Conservation (phyloP, 2,329 filamentous ascomycete species). For the Colletotrichum nymphaeae region DNA sequence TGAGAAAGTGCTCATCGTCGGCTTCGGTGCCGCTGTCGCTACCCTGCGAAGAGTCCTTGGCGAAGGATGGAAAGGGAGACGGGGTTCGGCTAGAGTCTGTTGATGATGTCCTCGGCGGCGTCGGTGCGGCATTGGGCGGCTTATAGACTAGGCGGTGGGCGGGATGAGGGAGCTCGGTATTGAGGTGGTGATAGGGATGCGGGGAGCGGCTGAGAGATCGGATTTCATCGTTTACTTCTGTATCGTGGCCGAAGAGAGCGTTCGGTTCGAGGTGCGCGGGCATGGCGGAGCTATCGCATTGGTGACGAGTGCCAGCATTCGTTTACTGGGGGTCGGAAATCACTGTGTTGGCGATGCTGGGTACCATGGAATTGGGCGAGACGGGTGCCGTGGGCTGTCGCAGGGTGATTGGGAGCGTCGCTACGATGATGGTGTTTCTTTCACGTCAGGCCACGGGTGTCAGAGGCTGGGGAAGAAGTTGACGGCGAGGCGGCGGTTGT, state of each 20-base stretch:
- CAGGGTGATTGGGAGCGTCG: not conserved
- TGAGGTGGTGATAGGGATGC: conserved; percentile 74
- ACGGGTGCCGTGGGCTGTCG: not conserved
- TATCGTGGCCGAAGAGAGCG: conserved; percentile 45
- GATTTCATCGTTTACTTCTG: conserved; percentile 52
- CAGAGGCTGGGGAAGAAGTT: conserved; percentile 4
- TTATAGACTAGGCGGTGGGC: conserved; percentile 50
- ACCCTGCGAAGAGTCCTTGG: conserved; percentile 67
- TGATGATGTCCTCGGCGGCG: conserved; percentile 32
- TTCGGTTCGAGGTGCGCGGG: conserved; percentile 55
- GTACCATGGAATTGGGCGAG: conserved; percentile 16
- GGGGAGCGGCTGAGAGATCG: conserved; percentile 70
- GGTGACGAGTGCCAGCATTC: conserved; percentile 24
- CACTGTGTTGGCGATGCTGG: not conserved
- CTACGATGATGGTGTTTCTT: conserved; percentile 24
- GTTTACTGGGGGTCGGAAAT: not conserved
- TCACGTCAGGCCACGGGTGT: conserved; percentile 24
- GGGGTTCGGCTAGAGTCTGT: conserved; percentile 39
- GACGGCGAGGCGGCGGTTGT: conserved; percentile 17
- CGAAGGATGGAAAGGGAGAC: conserved; percentile 45
- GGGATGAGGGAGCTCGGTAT: conserved; percentile 64
- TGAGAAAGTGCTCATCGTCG: conserved; percentile 91
- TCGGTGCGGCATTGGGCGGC: conserved; percentile 25
- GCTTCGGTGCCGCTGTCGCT: conserved; percentile 96
- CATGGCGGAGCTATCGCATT: conserved; percentile 54